Conservation (phyloP, 257 asterid species). For the Solanum gandarillasii region DNA sequence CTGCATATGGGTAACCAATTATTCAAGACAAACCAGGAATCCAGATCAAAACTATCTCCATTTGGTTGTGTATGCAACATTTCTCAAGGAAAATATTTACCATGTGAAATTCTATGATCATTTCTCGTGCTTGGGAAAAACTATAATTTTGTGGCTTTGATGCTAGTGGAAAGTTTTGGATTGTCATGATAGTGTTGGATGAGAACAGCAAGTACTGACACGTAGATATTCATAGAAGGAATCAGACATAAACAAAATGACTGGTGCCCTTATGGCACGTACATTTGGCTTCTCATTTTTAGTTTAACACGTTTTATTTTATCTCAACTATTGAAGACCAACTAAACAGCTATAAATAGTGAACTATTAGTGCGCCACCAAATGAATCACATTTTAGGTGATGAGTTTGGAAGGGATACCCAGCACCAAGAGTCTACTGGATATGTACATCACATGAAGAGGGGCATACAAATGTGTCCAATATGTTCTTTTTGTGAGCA, state of each 20-base stretch:
- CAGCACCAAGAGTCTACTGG: neutral
- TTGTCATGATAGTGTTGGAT: neutral
- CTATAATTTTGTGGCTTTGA: neutral
- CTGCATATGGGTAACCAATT: neutral
- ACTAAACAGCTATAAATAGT: neutral
- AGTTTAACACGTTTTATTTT: neutral
- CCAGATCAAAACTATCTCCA: neutral
- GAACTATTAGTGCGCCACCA: neutral
- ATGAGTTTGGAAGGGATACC: neutral
- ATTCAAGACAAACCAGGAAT: neutral
- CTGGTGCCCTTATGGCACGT: neutral
- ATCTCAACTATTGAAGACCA: neutral
- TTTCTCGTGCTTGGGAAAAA: neutral
- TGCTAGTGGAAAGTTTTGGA: neutral
- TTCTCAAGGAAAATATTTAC: neutral
- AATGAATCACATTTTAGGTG: neutral
- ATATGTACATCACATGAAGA: neutral
- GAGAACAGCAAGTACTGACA: neutral
- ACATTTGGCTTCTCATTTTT: neutral
- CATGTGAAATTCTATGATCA: neutral
- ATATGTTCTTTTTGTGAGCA: too few species aligned
- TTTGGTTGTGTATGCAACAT: neutral
- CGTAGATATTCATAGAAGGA: neutral
- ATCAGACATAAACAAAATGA: neutral
- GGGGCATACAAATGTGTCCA: neutral